Conservation (phyloP, 1,284 basidiomycete genomes). For the Rhodotorula sp. region DNA sequence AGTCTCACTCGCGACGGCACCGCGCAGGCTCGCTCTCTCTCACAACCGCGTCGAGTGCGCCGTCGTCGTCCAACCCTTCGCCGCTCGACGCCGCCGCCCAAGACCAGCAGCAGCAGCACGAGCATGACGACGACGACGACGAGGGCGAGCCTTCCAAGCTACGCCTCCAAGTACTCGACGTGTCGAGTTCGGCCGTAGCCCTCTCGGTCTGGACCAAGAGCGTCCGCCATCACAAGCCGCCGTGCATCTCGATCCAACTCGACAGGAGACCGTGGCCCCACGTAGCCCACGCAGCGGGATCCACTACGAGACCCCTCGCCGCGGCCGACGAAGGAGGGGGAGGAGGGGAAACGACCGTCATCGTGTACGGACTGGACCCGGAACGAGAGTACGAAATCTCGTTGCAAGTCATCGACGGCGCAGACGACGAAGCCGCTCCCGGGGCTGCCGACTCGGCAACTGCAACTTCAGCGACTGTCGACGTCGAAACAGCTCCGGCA, state of each 20-base stretch:
- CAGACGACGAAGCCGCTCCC: neutral
- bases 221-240: constrained; percentile 13
- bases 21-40: constrained; percentile 7
- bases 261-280: constrained; percentile 38
- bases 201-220: constrained; percentile 30
- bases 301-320: neutral
- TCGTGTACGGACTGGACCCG: constrained; percentile 39
- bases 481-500: constrained; percentile 13
- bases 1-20: neutral
- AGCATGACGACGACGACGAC: neutral
- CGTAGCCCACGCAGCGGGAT: constrained; percentile 29
- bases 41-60: neutral
- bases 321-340: neutral
- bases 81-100: neutral
- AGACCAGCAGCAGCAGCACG: neutral
- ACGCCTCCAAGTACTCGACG: constrained; percentile 38
- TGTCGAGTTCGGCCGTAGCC: constrained; percentile 37
- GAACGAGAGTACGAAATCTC: constrained; percentile 37
- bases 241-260: constrained; percentile 38
- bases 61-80: constrained; percentile 3
- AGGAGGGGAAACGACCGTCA: constrained; percentile 35
- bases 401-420: constrained; percentile 30
- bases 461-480: no score
- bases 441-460: no score
- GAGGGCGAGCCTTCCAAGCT: neutral